Evolutionary conservation across 2,329 filamentous ascomycete species (phyloP).

Genomic region (Diplodia seriata): DNA sequence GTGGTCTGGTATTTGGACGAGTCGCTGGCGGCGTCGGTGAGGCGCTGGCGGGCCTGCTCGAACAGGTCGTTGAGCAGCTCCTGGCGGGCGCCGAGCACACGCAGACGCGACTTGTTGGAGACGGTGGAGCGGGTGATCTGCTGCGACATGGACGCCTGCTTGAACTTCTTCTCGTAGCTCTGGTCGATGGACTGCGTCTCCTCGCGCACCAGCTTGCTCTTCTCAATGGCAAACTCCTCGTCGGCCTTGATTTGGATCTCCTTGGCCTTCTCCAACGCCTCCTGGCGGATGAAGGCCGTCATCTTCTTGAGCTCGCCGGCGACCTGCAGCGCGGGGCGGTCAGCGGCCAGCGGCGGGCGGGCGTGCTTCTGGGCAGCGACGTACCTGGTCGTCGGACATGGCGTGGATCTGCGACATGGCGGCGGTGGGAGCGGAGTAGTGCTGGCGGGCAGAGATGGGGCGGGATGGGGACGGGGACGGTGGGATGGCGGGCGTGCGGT

Average conservation of each 20-base stretch:
- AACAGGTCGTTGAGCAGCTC: slow-evolving; percentile 91
- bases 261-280: slow-evolving; percentile 93
- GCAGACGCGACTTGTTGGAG: slow-evolving; percentile 93
- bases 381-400: slow-evolving; percentile 96
- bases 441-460: slow-evolving; percentile 15
- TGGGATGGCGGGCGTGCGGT: slow-evolving; percentile 2
- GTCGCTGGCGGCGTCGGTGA: slow-evolving; percentile 71
- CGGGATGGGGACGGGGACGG: slow-evolving; percentile 17
- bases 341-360: slow-evolving; percentile 35
- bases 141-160: slow-evolving; percentile 97
- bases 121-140: slow-evolving; percentile 97
- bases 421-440: slow-evolving; percentile 43
- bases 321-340: slow-evolving; percentile 67
- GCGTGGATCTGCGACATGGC: slow-evolving; percentile 92
- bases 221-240: slow-evolving; percentile 98
- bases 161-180: slow-evolving; percentile 98
- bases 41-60: slow-evolving; percentile 75
- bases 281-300: slow-evolving; percentile 99
- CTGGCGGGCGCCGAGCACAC: slow-evolving; percentile 85
- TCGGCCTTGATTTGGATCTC: slow-evolving; percentile 99
- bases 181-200: slow-evolving; percentile 92
- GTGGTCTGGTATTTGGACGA: slow-evolving; percentile 75
- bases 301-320: slow-evolving; percentile 99
- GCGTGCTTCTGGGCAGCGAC: slow-evolving; percentile 36
- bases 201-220: slow-evolving; percentile 96